Percentiles rank a stretch among this genome's conserved stretches.
These are phyloP conservation scores for Pseudohyphozyma bogoriensis DNA, from an alignment of 768 basidiomycete species.

Conservation along the genomic window DNA sequence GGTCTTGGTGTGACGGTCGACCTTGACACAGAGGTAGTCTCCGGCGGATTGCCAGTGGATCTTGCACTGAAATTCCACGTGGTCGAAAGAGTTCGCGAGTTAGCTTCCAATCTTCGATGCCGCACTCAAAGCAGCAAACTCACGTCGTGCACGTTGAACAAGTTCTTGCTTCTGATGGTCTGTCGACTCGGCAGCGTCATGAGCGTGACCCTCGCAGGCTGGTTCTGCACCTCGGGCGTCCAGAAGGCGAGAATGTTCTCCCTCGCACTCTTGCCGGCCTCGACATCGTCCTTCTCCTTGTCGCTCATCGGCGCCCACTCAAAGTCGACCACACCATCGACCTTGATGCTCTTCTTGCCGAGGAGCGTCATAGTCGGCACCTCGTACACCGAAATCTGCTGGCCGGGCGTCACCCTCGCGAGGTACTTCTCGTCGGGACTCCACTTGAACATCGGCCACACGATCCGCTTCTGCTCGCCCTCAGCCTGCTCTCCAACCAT, in stretches of 20 bases:
- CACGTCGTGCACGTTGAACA: slow-evolving; percentile 96
- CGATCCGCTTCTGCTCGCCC: slow-evolving; percentile 54
- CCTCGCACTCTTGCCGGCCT: slow-evolving; percentile 36
- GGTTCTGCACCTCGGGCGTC: slow-evolving; percentile 92
- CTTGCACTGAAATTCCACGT: slow-evolving; percentile 62
- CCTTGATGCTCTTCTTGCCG: slow-evolving; percentile 92
- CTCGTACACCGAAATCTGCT: slow-evolving; percentile 93
- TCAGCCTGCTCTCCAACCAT: slow-evolving; percentile 42
- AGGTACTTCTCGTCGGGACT: slow-evolving; percentile 92
- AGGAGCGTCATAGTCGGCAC: slow-evolving; percentile 86
- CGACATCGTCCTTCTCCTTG: slow-evolving; percentile 49
- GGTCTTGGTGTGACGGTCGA: slow-evolving; percentile 95
- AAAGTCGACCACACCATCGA: slow-evolving; percentile 94
- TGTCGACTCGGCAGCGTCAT: slow-evolving; percentile 75
- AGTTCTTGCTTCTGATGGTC: slow-evolving; percentile 82
- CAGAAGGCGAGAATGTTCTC: slow-evolving; percentile 96
- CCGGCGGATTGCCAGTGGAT: slow-evolving; percentile 97
- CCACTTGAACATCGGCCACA: slow-evolving; percentile 94
- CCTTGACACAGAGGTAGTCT: slow-evolving; percentile 96
- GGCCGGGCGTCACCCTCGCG: slow-evolving; percentile 74
- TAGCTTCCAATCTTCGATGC: background rate
- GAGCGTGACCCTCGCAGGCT: slow-evolving; percentile 92
- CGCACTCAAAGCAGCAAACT: slow-evolving; percentile 32
- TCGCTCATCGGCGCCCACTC: slow-evolving; percentile 96
- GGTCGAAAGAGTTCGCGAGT: background rate